Percentiles rank a stretch among this genome's conserved stretches.
These are phyloP conservation scores for Mortierella antarctica DNA, from an alignment of 192 early-diverging fungal genomes.

Conservation along the genomic window DNA sequence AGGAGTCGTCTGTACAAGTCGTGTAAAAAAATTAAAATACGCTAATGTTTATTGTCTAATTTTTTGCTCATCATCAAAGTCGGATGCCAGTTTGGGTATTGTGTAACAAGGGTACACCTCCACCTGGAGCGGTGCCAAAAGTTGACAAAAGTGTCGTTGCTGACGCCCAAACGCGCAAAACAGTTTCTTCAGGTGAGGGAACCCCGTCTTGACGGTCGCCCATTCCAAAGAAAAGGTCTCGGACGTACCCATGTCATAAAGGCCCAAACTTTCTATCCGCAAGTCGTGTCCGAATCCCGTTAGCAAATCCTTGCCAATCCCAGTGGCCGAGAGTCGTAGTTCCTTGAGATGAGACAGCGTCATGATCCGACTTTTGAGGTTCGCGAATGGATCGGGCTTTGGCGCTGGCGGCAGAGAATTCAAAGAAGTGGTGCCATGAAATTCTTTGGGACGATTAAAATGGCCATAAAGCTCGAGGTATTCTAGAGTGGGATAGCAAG, in stretches of 20 bases:
- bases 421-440: neutral
- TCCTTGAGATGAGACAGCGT: slow-evolving; percentile 15
- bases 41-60: too few species aligned
- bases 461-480: slow-evolving; percentile 31
- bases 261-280: slow-evolving; percentile 23
- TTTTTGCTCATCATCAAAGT: too few species aligned
- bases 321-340: slow-evolving; percentile 15
- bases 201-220: too few species aligned
- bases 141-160: too few species aligned
- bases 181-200: too few species aligned
- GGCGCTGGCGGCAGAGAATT: slow-evolving; percentile 3
- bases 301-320: slow-evolving; percentile 13
- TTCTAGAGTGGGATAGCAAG: slow-evolving; percentile 14
- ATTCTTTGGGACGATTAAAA: slow-evolving; percentile 6
- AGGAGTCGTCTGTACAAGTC: too few species aligned
- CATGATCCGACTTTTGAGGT: slow-evolving; percentile 1
- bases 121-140: too few species aligned
- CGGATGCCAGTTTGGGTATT: too few species aligned
- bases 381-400: slow-evolving; percentile 11
- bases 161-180: too few species aligned
- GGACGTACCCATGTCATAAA: neutral
- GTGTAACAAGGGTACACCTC: too few species aligned
- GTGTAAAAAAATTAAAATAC: too few species aligned
- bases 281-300: slow-evolving; percentile 1
- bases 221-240: too few species aligned